phyloP scores from a whole-genome alignment of 371 early-diverging fungal species.

The Entomophthora muscae region DNA sequence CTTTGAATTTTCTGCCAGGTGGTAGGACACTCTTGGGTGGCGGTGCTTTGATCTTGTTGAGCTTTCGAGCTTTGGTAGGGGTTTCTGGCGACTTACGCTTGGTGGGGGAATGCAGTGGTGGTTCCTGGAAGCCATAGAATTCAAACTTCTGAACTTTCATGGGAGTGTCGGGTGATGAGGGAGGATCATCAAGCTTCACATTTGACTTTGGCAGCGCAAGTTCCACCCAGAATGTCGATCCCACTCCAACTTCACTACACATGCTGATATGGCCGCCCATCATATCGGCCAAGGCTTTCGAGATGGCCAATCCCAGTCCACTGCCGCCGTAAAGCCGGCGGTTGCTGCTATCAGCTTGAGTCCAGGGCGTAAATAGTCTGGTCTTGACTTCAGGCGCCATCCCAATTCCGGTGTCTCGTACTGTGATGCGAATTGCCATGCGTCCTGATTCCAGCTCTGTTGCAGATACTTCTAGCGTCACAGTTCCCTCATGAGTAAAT shows the following conservation, averaged over 20 bases:
- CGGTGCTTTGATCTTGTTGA: neutral
- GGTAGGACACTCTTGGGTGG: neutral
- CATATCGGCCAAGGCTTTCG: slow-evolving; percentile 24
- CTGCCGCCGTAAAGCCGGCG: slow-evolving; percentile 27
- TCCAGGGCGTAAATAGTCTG: slow-evolving; percentile 34
- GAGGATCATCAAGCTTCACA: neutral
- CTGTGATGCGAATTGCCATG: slow-evolving; percentile 7
- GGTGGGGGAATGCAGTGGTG: neutral
- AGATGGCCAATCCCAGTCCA: slow-evolving; percentile 32
- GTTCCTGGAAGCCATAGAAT: slow-evolving; percentile 3
- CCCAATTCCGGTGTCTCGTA: slow-evolving; percentile 42
- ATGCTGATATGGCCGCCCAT: slow-evolving; percentile 31
- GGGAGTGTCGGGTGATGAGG: slow-evolving; percentile 1
- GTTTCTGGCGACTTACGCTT: neutral
- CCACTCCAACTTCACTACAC: slow-evolving; percentile 13
- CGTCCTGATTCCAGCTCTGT: neutral
- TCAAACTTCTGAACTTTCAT: slow-evolving; percentile 2
- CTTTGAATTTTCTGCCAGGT: neutral
- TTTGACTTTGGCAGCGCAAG: slow-evolving; percentile 7
- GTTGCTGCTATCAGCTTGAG: slow-evolving; percentile 40
- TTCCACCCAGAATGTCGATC: slow-evolving; percentile 19
- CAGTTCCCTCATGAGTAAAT: slow-evolving; percentile 32
- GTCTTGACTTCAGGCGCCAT: slow-evolving; percentile 29
- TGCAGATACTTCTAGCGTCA: neutral
- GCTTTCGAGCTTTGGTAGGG: neutral